phyloP scores from a whole-genome alignment of 176 grass and related monocot genomes.

The Oryza glaberrima region DNA sequence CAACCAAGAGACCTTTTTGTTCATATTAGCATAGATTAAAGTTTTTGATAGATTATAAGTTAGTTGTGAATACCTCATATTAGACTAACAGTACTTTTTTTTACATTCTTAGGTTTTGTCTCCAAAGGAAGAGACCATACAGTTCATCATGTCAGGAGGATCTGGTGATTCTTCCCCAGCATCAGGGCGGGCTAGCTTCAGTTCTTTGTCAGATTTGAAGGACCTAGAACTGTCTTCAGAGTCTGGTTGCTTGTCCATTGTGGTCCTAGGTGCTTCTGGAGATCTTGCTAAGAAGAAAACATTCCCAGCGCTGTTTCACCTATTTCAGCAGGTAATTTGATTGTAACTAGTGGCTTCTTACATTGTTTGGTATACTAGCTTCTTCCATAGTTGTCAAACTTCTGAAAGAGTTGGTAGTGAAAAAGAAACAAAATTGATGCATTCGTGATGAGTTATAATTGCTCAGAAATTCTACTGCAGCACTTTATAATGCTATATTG shows the following conservation, averaged over 20 bases:
- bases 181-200: conserved; percentile 55
- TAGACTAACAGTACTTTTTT: conserved; percentile 19
- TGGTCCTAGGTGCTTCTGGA: conserved; percentile 96
- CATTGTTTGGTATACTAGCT: neutral
- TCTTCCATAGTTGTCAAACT: neutral
- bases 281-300: conserved; percentile 99
- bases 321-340: conserved; percentile 82
- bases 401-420: neutral
- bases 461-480: neutral
- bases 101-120: conserved; percentile 34
- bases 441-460: neutral
- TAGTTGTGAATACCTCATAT: neutral
- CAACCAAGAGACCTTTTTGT: neutral
- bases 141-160: conserved; percentile 52
- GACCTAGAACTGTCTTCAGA: conserved; percentile 56
- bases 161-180: conserved; percentile 53
- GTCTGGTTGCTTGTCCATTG: conserved; percentile 74
- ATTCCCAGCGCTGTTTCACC: conserved; percentile 88
- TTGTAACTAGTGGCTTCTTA: neutral
- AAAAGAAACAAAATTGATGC: conserved; percentile 24
- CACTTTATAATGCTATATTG: neutral
- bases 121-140: conserved; percentile 27
- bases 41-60: conserved; percentile 3
- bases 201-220: conserved; percentile 54
- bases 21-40: neutral